Evolutionary conservation across 1,284 basidiomycete genomes (phyloP).

Genomic region (Pseudozyma sp.): DNA sequence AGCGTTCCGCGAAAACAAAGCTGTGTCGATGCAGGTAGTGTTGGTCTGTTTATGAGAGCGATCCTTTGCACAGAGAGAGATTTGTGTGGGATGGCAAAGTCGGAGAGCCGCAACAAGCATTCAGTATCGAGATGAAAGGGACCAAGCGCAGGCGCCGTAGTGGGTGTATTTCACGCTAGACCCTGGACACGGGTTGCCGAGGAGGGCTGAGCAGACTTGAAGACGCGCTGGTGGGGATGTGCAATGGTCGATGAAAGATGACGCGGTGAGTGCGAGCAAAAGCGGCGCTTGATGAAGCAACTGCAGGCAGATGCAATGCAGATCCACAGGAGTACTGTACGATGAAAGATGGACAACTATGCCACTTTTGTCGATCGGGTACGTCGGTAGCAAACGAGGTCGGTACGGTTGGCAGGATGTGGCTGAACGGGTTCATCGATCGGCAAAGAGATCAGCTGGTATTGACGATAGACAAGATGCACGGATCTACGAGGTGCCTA

Average conservation of each 20-base stretch:
- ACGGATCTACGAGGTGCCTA: too few species aligned
- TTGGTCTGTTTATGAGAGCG: slow-evolving; percentile 9
- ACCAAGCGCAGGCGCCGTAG: slow-evolving; percentile 3
- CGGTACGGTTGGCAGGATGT: too few species aligned
- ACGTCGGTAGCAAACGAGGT: too few species aligned
- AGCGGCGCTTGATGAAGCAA: too few species aligned
- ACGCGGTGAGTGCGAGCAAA: neutral
- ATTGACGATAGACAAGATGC: too few species aligned
- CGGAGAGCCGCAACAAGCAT: slow-evolving; percentile 10
- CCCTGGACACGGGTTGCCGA: neutral
- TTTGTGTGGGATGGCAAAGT: slow-evolving; percentile 11
- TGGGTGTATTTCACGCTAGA: neutral
- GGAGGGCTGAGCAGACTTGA: neutral
- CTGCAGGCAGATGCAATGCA: neutral
- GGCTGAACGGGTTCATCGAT: too few species aligned
- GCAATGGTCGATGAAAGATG: too few species aligned
- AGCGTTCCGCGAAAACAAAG: slow-evolving; percentile 1
- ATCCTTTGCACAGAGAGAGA: neutral
- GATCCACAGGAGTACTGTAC: neutral
- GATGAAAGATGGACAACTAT: too few species aligned
- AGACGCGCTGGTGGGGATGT: neutral
- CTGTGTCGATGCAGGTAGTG: neutral
- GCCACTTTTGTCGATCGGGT: too few species aligned
- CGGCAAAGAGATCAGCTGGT: too few species aligned
- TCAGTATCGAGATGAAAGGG: slow-evolving; percentile 9